phyloP scores from a whole-genome alignment of 495 filamentous ascomycete species.

The Trichoderma orchidacearum region DNA sequence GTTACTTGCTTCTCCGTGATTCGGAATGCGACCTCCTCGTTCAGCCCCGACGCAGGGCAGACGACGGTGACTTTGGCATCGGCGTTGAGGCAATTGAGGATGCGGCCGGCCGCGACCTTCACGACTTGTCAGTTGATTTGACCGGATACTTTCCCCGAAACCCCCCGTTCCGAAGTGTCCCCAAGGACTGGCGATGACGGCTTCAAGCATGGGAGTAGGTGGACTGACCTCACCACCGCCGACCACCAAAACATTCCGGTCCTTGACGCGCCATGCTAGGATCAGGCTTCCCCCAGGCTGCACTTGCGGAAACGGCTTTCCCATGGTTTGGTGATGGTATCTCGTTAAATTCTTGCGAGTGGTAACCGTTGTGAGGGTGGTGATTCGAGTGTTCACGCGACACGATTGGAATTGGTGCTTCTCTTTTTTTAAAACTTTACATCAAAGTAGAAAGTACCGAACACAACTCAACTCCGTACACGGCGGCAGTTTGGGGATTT shows the following conservation, averaged over 20 bases:
- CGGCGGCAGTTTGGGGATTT: not conserved
- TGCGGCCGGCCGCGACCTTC: slow-evolving; percentile 93
- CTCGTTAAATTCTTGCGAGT: not conserved
- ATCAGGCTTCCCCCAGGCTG: slow-evolving; percentile 87
- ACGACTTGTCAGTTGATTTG: slow-evolving; percentile 53
- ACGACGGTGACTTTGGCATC: slow-evolving; percentile 83
- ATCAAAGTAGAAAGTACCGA: too few species aligned
- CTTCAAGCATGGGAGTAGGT: too few species aligned
- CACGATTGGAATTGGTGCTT: not conserved
- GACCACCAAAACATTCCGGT: slow-evolving; percentile 72
- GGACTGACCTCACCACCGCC: slow-evolving; percentile 77
- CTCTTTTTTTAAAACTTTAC: too few species aligned
- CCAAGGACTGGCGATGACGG: too few species aligned
- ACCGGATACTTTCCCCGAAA: too few species aligned
- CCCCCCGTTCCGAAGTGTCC: too few species aligned
- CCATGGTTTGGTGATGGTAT: not conserved
- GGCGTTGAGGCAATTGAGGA: slow-evolving; percentile 84
- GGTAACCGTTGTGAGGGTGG: not conserved
- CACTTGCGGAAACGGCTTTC: slow-evolving; percentile 52
- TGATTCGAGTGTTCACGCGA: not conserved
- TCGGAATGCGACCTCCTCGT: slow-evolving; percentile 75
- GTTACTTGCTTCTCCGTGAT: slow-evolving; percentile 57
- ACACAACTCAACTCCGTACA: too few species aligned
- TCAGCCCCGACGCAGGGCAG: slow-evolving; percentile 64
- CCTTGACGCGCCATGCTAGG: slow-evolving; percentile 82